Percentiles rank a stretch among this genome's conserved stretches.
phyloP scores from a whole-genome alignment of 75 land plant species.

The Cunninghamia lanceolata region DNA sequence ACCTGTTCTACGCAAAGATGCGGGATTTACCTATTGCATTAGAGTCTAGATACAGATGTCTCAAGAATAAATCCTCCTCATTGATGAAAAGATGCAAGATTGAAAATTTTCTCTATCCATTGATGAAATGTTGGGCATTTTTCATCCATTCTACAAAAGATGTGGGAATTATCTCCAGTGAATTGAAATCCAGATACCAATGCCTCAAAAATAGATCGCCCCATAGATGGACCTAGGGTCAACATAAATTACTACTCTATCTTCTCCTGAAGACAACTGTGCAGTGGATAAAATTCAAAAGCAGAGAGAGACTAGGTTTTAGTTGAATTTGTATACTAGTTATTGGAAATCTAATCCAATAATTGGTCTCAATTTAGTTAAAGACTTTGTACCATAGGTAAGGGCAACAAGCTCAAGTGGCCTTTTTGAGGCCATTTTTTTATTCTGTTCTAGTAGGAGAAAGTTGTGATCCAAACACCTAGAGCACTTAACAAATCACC shows the following conservation, averaged over 20 bases:
- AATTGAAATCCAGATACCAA: neutral
- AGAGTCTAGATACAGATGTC: neutral
- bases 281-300: neutral
- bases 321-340: neutral
- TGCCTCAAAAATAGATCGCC: neutral
- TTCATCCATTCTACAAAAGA: neutral
- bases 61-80: neutral
- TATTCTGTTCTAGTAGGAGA: neutral
- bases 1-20: neutral
- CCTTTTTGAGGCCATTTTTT: neutral
- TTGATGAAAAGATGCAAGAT: neutral
- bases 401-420: neutral
- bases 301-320: neutral
- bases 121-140: neutral
- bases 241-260: neutral
- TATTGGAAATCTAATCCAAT: neutral
- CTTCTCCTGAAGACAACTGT: neutral
- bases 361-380: neutral
- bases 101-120: neutral
- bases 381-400: neutral
- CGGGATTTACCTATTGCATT: neutral
- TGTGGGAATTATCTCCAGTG: neutral
- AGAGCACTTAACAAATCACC: neutral
- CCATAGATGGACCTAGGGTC: neutral
- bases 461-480: neutral